Evolutionary conservation across 2,329 filamentous ascomycete genomes (phyloP).

Genomic region (Aspergillus pseudoviridinutans): DNA sequence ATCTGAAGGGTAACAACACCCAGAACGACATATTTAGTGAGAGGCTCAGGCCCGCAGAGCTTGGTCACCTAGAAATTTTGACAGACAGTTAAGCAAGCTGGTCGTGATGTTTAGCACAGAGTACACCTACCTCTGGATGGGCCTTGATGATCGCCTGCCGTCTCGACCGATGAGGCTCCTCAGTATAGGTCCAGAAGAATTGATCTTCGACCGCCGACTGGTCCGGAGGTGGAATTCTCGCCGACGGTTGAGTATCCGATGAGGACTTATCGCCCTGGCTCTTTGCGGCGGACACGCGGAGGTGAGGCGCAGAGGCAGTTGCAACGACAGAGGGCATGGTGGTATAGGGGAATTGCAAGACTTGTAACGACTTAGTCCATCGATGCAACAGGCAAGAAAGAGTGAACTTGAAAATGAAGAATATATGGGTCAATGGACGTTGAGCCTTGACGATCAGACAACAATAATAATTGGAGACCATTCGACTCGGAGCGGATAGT

Average conservation of each 20-base stretch:
- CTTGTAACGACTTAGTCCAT: slow-evolving; percentile 18
- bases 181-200: slow-evolving; percentile 99
- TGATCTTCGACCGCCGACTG: slow-evolving; percentile 46
- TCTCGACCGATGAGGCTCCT: slow-evolving; percentile 90
- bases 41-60: slow-evolving; percentile 89
- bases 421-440: neutral
- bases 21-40: slow-evolving; percentile 90
- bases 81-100: slow-evolving; percentile 8
- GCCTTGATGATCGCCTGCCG: slow-evolving; percentile 95
- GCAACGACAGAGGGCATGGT: slow-evolving; percentile 27
- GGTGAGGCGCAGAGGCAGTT: slow-evolving; percentile 29
- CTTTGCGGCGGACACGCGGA: slow-evolving; percentile 31
- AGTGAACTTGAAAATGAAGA: neutral
- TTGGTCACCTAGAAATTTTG: slow-evolving; percentile 69
- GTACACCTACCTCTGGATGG: slow-evolving; percentile 73
- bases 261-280: slow-evolving; percentile 14
- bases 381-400: slow-evolving; percentile 1
- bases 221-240: slow-evolving; percentile 29
- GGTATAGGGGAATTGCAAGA: slow-evolving; percentile 6
- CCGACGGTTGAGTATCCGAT: slow-evolving; percentile 15
- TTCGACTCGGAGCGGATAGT: slow-evolving; percentile 22
- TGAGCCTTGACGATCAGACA: neutral
- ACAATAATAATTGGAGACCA: neutral
- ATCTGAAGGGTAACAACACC: slow-evolving; percentile 81
- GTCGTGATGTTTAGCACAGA: slow-evolving; percentile 1